Base-by-base conservation (phyloP, 2,329 filamentous ascomycete genomes). In the Fusarium abutilonis region DNA sequence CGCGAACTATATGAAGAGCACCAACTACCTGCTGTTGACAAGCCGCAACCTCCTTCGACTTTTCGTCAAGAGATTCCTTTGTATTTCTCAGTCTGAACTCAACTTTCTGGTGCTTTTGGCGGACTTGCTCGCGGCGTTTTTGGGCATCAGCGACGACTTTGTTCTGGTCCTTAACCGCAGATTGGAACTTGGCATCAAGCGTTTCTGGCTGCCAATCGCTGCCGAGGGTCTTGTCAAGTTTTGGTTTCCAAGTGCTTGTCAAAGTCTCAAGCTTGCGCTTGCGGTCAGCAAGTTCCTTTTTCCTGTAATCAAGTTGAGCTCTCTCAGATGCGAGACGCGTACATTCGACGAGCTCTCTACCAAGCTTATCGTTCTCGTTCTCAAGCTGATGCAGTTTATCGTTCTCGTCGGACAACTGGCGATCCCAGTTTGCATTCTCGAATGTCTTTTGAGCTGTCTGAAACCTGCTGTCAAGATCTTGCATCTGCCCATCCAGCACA, bases 271-370 rank as follows among this genome's bases (percentile, higher is more conserved):
- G 80, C 60, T 90, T 90, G 31, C 86, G 84, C 73, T 90, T 86
- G 52, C 89, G 86, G 64, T 92, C 89, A 62, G 86, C 85, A 26
- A 92, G 76, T 70, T 97, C 91, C 67, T 93, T 93, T 70, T 90
- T 93, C 31, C 93, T 83, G 67, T 91, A 88, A 54, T 96, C 91
- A 10, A 99, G 82, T 68, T 91, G 89, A 11, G 94, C 95, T 34
- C 93, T 85, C 61, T 96, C 93, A 4, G 89, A 87, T 6, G 93
- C 92, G 54, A 91, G 85, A 54, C 89, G 88, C 3, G 91, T 96
- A 56, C 89, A 92, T 69, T 96, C 90, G 9, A 93, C 84, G 32
- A 97, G 84, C 72, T 98, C 94, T n/a, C 83, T 80, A 40, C 89
- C 89, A 26, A 98, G 82, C 65, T 83, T 87, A 32, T 90, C 86